Percentiles rank a stretch among this genome's conserved stretches.
Evolutionary conservation across 2,329 filamentous ascomycete species (phyloP).

Genomic region (Penicillium sp.): DNA sequence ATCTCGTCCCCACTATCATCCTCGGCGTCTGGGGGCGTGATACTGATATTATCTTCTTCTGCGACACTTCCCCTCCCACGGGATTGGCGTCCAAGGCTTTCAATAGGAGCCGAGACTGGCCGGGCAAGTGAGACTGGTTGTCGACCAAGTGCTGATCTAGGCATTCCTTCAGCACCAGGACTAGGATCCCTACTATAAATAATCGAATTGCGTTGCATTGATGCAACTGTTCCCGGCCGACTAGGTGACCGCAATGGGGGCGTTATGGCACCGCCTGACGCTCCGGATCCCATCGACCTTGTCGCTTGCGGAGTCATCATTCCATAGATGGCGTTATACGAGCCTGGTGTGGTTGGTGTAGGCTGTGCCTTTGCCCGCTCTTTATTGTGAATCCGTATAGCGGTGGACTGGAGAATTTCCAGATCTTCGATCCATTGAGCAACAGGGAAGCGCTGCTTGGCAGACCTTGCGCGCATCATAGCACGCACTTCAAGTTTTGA

Average conservation of each 20-base stretch:
- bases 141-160: constrained; percentile 38
- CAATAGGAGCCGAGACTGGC: constrained; percentile 44
- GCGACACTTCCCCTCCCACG: constrained; percentile 28
- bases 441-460: constrained; percentile 69
- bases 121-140: constrained; percentile 46
- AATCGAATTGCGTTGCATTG: constrained; percentile 44
- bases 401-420: constrained; percentile 63
- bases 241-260: constrained; percentile 41
- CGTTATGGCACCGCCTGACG: constrained; percentile 29
- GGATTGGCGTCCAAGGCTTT: constrained; percentile 34
- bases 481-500: constrained; percentile 61
- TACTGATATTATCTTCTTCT: constrained; percentile 36
- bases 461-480: constrained; percentile 67
- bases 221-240: constrained; percentile 38
- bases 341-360: constrained; percentile 38
- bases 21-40: constrained; percentile 33
- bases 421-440: constrained; percentile 69
- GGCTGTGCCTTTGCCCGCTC: constrained; percentile 37
- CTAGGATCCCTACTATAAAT: constrained; percentile 45
- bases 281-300: constrained; percentile 21
- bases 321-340: constrained; percentile 48
- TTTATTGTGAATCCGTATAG: constrained; percentile 62
- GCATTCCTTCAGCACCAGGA: constrained; percentile 34
- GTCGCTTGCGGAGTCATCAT: constrained; percentile 35
- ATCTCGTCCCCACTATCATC: constrained; percentile 45